These are phyloP conservation scores for Lippia alba DNA, from an alignment of 305 asterid species.

Conservation along the genomic window DNA sequence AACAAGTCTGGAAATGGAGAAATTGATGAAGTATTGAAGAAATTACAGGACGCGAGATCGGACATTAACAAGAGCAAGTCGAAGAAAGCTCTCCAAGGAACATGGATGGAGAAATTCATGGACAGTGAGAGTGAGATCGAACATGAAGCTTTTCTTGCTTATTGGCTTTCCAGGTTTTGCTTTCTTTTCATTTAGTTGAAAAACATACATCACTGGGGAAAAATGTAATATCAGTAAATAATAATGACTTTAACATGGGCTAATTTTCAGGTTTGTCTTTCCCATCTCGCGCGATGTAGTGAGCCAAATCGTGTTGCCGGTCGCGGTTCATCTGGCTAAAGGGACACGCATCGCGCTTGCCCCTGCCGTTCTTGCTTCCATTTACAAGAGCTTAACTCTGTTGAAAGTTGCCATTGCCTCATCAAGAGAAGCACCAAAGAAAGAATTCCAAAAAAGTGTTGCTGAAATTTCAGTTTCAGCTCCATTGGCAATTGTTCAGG, in stretches of 20 bases:
- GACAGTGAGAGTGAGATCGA: constrained; percentile 38
- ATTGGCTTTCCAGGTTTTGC: constrained; percentile 49
- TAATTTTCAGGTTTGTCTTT: constrained; percentile 36
- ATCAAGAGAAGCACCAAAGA: neutral
- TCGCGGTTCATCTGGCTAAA: constrained; percentile 43
- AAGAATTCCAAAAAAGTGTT: neutral
- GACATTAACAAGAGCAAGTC: neutral
- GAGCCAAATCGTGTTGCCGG: constrained; percentile 26
- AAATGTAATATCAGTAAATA: no score
- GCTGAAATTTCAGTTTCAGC: constrained; percentile 28
- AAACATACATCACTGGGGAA: no score
- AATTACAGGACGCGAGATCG: constrained; percentile 11
- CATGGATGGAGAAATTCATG: constrained; percentile 44
- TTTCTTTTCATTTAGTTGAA: constrained; percentile 29
- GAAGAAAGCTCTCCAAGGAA: neutral
- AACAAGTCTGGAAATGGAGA: constrained; percentile 1
- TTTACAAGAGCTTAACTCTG: constrained; percentile 40
- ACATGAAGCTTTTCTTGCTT: constrained; percentile 52
- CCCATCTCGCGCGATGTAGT: constrained; percentile 15
- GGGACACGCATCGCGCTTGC: constrained; percentile 24
- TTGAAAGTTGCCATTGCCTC: constrained; percentile 31
- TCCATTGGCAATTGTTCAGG: constrained; percentile 45
- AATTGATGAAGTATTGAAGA: neutral
- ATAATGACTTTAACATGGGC: neutral
- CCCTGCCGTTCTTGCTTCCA: constrained; percentile 41